Conservation (phyloP, 768 basidiomycete genomes). For the Naganishia randhawae region DNA sequence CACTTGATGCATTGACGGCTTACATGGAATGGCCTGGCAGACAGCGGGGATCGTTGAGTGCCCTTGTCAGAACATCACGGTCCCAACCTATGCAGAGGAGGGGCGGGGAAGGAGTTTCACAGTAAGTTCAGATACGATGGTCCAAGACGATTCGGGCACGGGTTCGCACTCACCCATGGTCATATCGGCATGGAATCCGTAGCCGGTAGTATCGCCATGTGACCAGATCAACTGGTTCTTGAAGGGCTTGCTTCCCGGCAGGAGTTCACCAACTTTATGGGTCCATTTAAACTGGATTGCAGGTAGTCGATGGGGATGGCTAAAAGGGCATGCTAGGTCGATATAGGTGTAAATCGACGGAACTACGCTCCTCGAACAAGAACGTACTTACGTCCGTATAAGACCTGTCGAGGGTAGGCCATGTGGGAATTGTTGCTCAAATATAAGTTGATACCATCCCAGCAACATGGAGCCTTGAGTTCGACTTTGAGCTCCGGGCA, state of each 20-base stretch:
- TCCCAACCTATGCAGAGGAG: constrained; percentile 56
- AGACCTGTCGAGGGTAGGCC: constrained; percentile 30
- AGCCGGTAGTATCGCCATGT: constrained; percentile 64
- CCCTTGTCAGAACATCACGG: constrained; percentile 57
- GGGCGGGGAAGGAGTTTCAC: no score
- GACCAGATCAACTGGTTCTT: constrained; percentile 47
- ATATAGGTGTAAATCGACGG: constrained; percentile 38
- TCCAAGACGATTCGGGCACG: no score
- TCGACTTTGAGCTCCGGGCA: constrained; percentile 43
- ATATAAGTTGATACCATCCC: constrained; percentile 45
- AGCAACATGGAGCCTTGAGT: constrained; percentile 42
- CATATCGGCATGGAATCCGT: constrained; percentile 55
- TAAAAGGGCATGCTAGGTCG: constrained; percentile 31
- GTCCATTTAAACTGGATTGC: constrained; percentile 40
- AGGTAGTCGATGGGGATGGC: constrained; percentile 45
- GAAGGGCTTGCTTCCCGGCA: background rate
- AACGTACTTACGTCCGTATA: constrained; percentile 29
- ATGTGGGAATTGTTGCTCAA: constrained; percentile 39
- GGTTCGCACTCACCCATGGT: constrained; percentile 29
- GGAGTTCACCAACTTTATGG: background rate
- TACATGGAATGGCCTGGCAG: constrained; percentile 11
- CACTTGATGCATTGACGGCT: background rate
- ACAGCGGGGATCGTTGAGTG: constrained; percentile 53
- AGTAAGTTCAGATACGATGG: background rate
- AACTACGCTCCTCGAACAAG: constrained; percentile 26